These are phyloP conservation scores for Sonneratia alba DNA, from an alignment of 345 rosid species.

Conservation along the genomic window DNA sequence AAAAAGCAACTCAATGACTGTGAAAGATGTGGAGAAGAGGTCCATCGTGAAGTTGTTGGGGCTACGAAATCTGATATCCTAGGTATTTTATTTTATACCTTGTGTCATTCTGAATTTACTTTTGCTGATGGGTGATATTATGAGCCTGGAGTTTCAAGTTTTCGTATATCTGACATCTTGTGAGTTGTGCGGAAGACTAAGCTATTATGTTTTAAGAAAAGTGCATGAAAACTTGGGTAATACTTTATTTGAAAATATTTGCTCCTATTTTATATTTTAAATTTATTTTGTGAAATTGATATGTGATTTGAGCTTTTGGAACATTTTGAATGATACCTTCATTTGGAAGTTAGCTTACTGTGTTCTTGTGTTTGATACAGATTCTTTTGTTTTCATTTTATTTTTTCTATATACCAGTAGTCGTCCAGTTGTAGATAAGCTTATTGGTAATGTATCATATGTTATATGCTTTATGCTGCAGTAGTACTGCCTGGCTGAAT, in stretches of 20 bases:
- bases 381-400: neutral
- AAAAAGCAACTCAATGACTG: constrained; percentile 63
- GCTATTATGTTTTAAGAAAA: neutral
- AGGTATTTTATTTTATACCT: constrained; percentile 26
- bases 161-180: neutral
- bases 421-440: neutral
- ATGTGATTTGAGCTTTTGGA: neutral
- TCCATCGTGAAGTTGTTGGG: constrained; percentile 63
- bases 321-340: neutral
- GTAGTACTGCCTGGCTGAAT: neutral
- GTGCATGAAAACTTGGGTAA: neutral
- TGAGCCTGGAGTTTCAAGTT: neutral
- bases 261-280: neutral
- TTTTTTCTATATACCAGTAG: no score
- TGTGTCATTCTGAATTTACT: neutral
- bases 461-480: neutral
- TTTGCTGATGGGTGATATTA: neutral
- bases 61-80: constrained; percentile 31
- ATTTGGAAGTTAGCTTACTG: neutral
- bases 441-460: neutral
- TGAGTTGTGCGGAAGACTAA: neutral
- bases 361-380: neutral
- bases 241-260: neutral
- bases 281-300: neutral
- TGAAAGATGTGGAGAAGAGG: constrained; percentile 56